These are phyloP conservation scores for Agaricus sinodeliciosus DNA, from an alignment of 768 basidiomycete genomes.

Conservation along the genomic window DNA sequence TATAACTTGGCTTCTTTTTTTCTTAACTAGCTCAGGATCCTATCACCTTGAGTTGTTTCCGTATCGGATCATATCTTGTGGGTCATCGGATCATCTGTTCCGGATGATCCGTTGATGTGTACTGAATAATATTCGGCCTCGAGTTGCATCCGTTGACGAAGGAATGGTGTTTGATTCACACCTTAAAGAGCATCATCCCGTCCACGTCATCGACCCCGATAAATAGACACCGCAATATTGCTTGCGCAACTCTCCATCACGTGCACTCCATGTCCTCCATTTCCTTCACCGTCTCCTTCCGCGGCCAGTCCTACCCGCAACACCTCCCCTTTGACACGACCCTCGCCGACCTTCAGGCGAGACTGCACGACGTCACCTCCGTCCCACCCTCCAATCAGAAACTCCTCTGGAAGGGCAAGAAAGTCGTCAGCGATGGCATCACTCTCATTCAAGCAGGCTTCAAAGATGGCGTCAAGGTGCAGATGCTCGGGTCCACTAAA, in stretches of 20 bases:
- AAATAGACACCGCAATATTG: too few species aligned
- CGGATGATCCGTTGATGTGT: too few species aligned
- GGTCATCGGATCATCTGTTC: too few species aligned
- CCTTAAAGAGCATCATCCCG: too few species aligned
- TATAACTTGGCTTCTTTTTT: too few species aligned
- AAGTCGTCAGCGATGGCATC: conserved; percentile 22
- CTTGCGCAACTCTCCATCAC: neutral
- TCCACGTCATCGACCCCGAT: neutral
- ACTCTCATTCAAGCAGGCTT: conserved; percentile 43
- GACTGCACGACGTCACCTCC: conserved; percentile 55
- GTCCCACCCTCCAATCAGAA: conserved; percentile 67
- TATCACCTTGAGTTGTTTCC: too few species aligned
- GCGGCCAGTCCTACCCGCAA: conserved; percentile 42
- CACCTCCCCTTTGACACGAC: conserved; percentile 43
- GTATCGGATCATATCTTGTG: too few species aligned
- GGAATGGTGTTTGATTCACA: too few species aligned
- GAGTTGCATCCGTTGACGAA: too few species aligned
- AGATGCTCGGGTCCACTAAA: conserved; percentile 62
- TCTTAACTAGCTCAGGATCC: too few species aligned
- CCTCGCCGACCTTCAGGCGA: conserved; percentile 41
- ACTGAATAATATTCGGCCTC: too few species aligned
- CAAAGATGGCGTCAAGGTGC: conserved; percentile 58
- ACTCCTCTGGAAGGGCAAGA: conserved; percentile 67
- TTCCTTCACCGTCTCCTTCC: conserved; percentile 32
- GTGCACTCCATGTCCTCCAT: neutral